Percentiles rank a stretch among this genome's conserved stretches.
Evolutionary conservation across 805 yeast species (phyloP).

Genomic region (Candida germanica): DNA sequence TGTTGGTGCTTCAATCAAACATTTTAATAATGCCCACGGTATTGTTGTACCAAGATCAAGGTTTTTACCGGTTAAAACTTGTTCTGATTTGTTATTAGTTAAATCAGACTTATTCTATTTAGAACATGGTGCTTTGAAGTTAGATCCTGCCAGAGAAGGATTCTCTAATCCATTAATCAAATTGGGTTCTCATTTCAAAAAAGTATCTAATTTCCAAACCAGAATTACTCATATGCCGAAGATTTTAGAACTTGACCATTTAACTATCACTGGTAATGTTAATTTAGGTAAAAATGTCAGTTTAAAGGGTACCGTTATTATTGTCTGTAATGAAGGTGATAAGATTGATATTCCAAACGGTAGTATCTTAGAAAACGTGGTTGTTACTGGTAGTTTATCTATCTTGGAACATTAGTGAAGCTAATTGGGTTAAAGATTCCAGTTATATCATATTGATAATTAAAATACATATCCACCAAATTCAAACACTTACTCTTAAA

Average conservation of each 20-base stretch:
- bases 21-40: conserved; percentile 93
- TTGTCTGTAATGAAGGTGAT: conserved; percentile 96
- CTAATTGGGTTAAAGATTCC: too few species aligned
- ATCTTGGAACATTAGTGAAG: conserved; percentile 88
- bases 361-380: conserved; percentile 90
- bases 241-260: conserved; percentile 93
- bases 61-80: conserved; percentile 96
- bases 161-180: conserved; percentile 92
- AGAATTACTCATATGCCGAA: conserved; percentile 95
- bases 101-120: conserved; percentile 90
- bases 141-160: conserved; percentile 83
- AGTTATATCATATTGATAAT: too few species aligned
- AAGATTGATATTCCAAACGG: conserved; percentile 98
- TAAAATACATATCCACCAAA: too few species aligned
- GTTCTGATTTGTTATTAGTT: conserved; percentile 89
- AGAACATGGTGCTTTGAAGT: conserved; percentile 84
- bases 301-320: conserved; percentile 94
- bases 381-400: conserved; percentile 93
- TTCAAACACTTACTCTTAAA: too few species aligned
- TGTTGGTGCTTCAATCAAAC: conserved; percentile 98
- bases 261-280: conserved; percentile 97
- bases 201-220: conserved; percentile 84
- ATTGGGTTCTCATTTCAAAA: conserved; percentile 94
- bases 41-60: conserved; percentile 97
- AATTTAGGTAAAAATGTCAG: conserved; percentile 84